Conservation (phyloP, 306 rosid genomes). For the Rosa rugosa region DNA sequence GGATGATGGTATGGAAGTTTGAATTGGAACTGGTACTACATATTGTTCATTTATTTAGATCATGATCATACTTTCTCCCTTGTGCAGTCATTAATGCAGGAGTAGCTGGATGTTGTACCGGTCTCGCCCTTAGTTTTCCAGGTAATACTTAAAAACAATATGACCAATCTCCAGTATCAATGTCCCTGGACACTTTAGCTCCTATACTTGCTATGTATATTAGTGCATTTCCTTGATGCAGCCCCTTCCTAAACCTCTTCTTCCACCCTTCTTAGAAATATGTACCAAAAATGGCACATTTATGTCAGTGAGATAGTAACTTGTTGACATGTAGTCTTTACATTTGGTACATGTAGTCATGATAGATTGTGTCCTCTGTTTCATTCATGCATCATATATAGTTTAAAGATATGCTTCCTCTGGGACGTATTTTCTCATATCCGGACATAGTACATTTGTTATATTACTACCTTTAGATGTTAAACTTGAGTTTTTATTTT, state of each 20-base stretch:
- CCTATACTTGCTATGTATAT: background rate
- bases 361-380: background rate
- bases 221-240: background rate
- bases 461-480: background rate
- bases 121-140: conserved; percentile 94
- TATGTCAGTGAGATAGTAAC: background rate
- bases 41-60: conserved; percentile 4
- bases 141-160: conserved; percentile 40
- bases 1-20: conserved; percentile 68
- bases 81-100: conserved; percentile 89
- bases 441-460: background rate
- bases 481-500: background rate
- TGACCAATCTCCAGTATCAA: background rate
- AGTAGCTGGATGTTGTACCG: conserved; percentile 99
- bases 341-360: background rate
- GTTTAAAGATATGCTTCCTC: background rate
- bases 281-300: background rate
- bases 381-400: background rate
- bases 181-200: background rate
- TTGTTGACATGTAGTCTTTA: background rate
- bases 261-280: background rate
- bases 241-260: background rate
- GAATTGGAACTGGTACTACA: conserved; percentile 8
- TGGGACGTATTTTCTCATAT: background rate
- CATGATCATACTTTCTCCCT: conserved; percentile 18